A percentile compares a stretch with the other conserved stretches of the same genome.
Evolutionary conservation across 805 yeast species (phyloP).

Genomic region (Kodamaea laetipori): DNA sequence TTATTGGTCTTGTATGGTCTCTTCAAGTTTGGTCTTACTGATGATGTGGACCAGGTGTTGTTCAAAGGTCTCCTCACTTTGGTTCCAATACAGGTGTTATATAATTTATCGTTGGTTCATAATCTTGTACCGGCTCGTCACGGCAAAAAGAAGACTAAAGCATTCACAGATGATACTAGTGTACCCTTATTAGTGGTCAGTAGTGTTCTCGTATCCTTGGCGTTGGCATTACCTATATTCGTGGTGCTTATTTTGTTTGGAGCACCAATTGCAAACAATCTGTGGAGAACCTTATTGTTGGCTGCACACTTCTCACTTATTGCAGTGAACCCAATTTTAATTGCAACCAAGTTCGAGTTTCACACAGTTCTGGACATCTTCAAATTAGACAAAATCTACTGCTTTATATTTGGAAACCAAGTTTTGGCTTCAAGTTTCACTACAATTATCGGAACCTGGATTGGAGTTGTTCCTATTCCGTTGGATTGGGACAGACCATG

Average conservation of each 20-base stretch:
- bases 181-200: conserved; percentile 20
- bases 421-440: conserved; percentile 30
- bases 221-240: conserved; percentile 43
- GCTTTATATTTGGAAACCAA: conserved; percentile 34
- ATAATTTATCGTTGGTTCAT: conserved; percentile 17
- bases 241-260: conserved; percentile 64
- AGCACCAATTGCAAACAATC: conserved; percentile 65
- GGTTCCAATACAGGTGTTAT: conserved; percentile 25
- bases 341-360: conserved; percentile 54
- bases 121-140: neutral
- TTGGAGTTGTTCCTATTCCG: conserved; percentile 92
- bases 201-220: conserved; percentile 31
- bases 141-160: conserved; percentile 6
- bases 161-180: conserved; percentile 11
- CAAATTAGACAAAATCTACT: conserved; percentile 23
- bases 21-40: conserved; percentile 34
- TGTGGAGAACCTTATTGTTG: conserved; percentile 53
- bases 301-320: conserved; percentile 64
- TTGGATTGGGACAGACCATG: conserved; percentile 97
- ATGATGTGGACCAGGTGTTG: conserved; percentile 25
- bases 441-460: conserved; percentile 72
- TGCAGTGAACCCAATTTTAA: conserved; percentile 63
- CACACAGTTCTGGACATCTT: conserved; percentile 31
- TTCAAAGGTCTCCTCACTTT: conserved; percentile 28
- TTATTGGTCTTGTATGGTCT: conserved; percentile 28